Conservation (phyloP, 768 basidiomycete species). For the Suillus fuscotomentosus region DNA sequence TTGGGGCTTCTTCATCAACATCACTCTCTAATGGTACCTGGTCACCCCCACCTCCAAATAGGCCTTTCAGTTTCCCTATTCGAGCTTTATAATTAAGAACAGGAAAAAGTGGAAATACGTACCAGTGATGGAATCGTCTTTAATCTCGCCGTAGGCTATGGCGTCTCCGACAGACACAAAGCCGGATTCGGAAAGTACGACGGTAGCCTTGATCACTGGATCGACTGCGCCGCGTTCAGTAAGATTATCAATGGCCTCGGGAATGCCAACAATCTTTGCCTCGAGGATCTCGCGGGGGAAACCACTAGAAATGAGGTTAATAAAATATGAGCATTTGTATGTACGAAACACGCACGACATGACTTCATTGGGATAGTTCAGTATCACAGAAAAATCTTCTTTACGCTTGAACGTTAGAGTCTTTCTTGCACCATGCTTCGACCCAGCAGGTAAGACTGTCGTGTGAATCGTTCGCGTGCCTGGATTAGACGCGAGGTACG, state of each 20-base stretch:
- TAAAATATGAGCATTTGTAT: conserved; percentile 4
- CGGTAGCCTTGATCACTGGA: conserved; percentile 83
- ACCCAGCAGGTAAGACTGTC: conserved; percentile 72
- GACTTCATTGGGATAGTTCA: conserved; percentile 70
- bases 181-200: conserved; percentile 83
- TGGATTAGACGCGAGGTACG: conserved; percentile 65
- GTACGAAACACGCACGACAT: conserved; percentile 50
- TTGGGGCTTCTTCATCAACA: conserved; percentile 27
- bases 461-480: conserved; percentile 67
- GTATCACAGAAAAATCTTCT: conserved; percentile 75
- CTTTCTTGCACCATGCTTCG: conserved; percentile 81
- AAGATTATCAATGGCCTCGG: conserved; percentile 76
- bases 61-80: conserved; percentile 79
- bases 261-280: conserved; percentile 68
- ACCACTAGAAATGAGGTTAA: conserved; percentile 39
- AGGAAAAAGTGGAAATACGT: conserved; percentile 14
- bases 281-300: conserved; percentile 75
- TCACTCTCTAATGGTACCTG: conserved; percentile 29
- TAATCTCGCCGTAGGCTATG: conserved; percentile 75
- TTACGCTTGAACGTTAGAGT: conserved; percentile 82
- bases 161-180: conserved; percentile 82
- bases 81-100: conserved; percentile 13
- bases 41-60: conserved; percentile 67
- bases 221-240: conserved; percentile 80
- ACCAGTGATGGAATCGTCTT: conserved; percentile 78